These are phyloP conservation scores for Penicillium coffeae DNA, from an alignment of 495 filamentous ascomycete species.

Conservation along the genomic window DNA sequence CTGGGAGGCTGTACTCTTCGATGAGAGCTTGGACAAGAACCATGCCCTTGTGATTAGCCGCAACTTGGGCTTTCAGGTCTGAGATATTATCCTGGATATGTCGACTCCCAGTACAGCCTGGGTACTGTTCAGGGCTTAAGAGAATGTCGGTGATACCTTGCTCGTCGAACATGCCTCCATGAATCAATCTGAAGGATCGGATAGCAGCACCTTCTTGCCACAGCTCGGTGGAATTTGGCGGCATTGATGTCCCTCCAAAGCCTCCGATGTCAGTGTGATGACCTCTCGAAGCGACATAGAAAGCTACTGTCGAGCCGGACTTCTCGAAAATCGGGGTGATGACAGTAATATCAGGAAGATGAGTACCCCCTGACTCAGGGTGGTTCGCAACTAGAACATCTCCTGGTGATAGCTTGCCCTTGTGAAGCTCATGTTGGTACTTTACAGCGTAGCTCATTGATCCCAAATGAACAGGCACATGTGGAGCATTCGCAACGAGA, in stretches of 20 bases:
- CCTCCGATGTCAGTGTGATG: conserved; percentile 63
- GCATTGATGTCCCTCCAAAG: not conserved
- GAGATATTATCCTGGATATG: not conserved
- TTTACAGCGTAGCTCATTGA: conserved; percentile 61
- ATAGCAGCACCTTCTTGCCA: not conserved
- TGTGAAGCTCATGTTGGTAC: conserved; percentile 78
- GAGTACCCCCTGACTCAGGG: conserved; percentile 84
- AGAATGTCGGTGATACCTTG: not conserved
- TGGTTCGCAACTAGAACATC: conserved; percentile 96
- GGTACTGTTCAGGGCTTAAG: not conserved
- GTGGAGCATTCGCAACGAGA: conserved; percentile 65
- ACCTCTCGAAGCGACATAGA: conserved; percentile 87
- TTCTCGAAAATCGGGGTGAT: conserved; percentile 71
- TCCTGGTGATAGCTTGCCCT: conserved; percentile 77
- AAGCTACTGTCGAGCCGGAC: conserved; percentile 62
- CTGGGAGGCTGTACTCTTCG: not conserved
- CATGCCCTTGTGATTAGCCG: not conserved
- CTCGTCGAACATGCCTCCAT: not conserved
- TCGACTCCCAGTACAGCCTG: not conserved
- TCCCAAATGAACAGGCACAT: conserved; percentile 88
- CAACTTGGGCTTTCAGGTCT: not conserved
- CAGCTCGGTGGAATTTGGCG: not conserved
- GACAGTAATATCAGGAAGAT: conserved; percentile 88
- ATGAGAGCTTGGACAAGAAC: not conserved
- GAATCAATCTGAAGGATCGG: not conserved